A percentile compares a stretch with the other conserved stretches of the same genome.
phyloP scores from a whole-genome alignment of 2,329 filamentous ascomycete genomes.

The Diaporthe citrichinensis region DNA sequence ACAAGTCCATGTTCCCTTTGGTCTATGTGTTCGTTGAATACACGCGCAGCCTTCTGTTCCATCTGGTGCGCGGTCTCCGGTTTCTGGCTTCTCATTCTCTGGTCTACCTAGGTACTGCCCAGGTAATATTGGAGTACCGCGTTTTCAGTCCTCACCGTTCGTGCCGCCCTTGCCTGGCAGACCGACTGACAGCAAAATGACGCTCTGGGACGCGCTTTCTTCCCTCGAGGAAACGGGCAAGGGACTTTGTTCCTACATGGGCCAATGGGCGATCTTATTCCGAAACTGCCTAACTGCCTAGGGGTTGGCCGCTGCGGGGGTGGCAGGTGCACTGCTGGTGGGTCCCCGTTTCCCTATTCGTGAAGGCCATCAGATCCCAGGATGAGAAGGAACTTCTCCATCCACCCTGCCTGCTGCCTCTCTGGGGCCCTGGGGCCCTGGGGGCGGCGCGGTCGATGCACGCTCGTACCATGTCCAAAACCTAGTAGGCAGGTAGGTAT shows the following conservation, averaged over 20 bases:
- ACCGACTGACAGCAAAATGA: neutral
- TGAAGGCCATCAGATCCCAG: constrained; percentile 11
- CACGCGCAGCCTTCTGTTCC: neutral
- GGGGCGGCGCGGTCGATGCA: neutral
- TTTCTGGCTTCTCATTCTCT: neutral
- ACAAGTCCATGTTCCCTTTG: neutral
- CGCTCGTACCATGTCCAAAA: neutral
- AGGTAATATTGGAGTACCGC: neutral
- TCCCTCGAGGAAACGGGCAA: constrained; percentile 17
- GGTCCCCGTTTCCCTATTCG: constrained; percentile 28
- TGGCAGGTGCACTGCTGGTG: constrained; percentile 31
- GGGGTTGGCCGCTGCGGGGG: constrained; percentile 27
- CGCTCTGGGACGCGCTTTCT: constrained; percentile 23
- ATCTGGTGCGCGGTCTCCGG: too few species aligned
- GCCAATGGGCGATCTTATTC: constrained; percentile 21
- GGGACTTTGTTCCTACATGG: constrained; percentile 22
- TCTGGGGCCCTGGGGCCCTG: neutral
- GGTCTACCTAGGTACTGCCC: neutral
- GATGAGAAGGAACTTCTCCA: constrained; percentile 6
- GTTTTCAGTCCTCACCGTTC: neutral
- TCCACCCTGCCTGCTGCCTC: constrained; percentile 11
- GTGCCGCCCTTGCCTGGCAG: constrained; percentile 22
- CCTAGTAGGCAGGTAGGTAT: neutral
- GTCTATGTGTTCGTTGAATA: neutral
- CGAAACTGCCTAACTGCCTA: constrained; percentile 32